phyloP scores from a whole-genome alignment of 2,329 filamentous ascomycete species.

The Onygenales sp. region DNA sequence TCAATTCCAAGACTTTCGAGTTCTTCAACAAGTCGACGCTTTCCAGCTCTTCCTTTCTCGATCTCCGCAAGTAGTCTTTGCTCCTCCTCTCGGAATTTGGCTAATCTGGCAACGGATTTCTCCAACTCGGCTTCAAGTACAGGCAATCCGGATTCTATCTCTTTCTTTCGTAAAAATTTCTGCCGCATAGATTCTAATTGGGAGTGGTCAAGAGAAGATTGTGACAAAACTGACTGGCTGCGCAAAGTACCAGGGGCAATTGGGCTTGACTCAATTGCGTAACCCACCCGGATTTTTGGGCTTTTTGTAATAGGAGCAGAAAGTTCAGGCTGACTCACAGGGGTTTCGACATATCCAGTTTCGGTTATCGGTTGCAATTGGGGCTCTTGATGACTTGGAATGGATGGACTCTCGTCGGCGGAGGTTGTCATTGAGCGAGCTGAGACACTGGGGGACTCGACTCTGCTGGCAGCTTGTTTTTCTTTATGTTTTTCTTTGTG shows the following conservation, averaged over 20 bases:
- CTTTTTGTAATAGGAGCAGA: not conserved
- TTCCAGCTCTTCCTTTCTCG: conserved; percentile 32
- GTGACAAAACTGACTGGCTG: conserved; percentile 12
- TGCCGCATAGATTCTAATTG: conserved; percentile 24
- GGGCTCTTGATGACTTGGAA: not conserved
- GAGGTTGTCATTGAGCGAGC: conserved; percentile 16
- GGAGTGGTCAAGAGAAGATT: conserved; percentile 14
- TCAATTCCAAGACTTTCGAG: conserved; percentile 41
- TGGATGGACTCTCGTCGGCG: conserved; percentile 6
- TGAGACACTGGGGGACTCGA: conserved; percentile 24
- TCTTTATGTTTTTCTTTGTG: conserved; percentile 24
- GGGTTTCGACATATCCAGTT: not conserved
- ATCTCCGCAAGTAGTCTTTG: conserved; percentile 37
- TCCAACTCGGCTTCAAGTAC: conserved; percentile 36
- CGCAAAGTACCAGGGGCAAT: conserved; percentile 2
- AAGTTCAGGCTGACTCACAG: not conserved
- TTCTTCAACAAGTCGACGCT: conserved; percentile 38
- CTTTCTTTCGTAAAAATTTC: conserved; percentile 35
- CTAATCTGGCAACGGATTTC: conserved; percentile 25
- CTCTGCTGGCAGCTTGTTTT: conserved; percentile 28
- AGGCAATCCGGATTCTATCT: conserved; percentile 40
- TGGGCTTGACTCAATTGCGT: not conserved
- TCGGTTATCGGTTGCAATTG: not conserved
- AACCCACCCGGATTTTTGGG: not conserved
- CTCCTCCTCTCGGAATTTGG: conserved; percentile 24